Percentiles rank a stretch among this genome's conserved stretches.
phyloP scores from a whole-genome alignment of 1,139 yeast genomes.

The Yamadazyma spencermartinsiae region DNA sequence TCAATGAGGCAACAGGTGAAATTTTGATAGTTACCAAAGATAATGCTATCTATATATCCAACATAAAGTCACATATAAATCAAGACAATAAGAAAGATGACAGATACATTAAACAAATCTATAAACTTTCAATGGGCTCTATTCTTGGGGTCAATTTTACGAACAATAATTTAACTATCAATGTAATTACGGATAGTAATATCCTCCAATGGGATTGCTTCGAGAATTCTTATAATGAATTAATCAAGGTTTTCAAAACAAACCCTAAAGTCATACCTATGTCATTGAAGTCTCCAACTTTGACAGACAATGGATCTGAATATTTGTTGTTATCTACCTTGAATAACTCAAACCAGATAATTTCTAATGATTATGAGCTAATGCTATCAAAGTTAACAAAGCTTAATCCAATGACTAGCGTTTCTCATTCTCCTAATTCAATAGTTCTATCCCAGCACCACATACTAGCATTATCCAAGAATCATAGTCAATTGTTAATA shows the following conservation, averaged over 20 bases:
- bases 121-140: constrained; percentile 16
- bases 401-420: constrained; percentile 12
- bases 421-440: constrained; percentile 9
- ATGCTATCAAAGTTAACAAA: constrained; percentile 20
- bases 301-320: background rate
- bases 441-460: constrained; percentile 28
- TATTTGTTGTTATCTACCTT: constrained; percentile 19
- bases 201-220: constrained; percentile 38
- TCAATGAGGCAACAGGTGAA: constrained; percentile 23
- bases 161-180: constrained; percentile 25
- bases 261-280: constrained; percentile 14
- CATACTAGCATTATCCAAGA: constrained; percentile 20
- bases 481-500: constrained; percentile 19
- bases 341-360: constrained; percentile 17
- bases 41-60: constrained; percentile 29
- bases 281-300: background rate
- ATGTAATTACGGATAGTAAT: constrained; percentile 20
- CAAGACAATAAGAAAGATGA: constrained; percentile 37
- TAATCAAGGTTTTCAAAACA: constrained; percentile 30
- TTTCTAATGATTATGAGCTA: constrained; percentile 32
- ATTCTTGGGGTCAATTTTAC: constrained; percentile 25
- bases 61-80: constrained; percentile 27
- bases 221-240: constrained; percentile 30
- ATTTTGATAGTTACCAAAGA: constrained; percentile 33
- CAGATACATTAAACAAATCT: constrained; percentile 32